A percentile compares a stretch with the other conserved stretches of the same genome.
Conservation (phyloP, 768 basidiomycete genomes). For the Kwoniella europaea region DNA sequence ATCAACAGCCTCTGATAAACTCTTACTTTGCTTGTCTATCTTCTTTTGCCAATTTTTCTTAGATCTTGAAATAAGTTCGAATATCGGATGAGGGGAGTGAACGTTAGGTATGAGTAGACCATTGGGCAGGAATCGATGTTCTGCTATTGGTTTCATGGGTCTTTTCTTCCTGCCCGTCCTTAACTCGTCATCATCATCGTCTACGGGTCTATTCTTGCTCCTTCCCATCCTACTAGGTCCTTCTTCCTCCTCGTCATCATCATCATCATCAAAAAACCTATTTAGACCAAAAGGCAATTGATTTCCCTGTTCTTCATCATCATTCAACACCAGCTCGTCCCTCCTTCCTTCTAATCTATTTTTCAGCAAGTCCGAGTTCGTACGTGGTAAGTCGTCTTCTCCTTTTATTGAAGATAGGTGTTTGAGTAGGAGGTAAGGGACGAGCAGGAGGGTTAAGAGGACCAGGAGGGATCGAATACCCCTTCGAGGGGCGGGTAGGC, state of each 20-base stretch:
- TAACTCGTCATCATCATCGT: background rate
- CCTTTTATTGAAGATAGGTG: conserved; percentile 11
- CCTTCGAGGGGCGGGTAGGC: conserved; percentile 10
- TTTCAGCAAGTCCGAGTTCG: background rate
- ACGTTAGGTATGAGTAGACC: conserved; percentile 42
- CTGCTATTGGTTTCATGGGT: conserved; percentile 7
- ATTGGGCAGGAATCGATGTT: conserved; percentile 37
- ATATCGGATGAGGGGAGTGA: conserved; percentile 50
- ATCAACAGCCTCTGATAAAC: conserved; percentile 46
- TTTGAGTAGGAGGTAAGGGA: conserved; percentile 26
- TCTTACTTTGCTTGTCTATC: conserved; percentile 36
- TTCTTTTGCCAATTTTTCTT: conserved; percentile 46
- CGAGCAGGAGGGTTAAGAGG: conserved; percentile 26
- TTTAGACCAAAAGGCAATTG: background rate
- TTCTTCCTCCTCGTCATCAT: background rate
- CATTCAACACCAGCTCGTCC: background rate
- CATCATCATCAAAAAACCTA: background rate
- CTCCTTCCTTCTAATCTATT: background rate
- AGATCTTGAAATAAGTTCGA: conserved; percentile 41
- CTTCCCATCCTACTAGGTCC: background rate
- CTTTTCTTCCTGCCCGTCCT: background rate
- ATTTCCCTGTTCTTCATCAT: background rate
- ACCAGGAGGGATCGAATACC: conserved; percentile 30
- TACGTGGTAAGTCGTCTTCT: background rate
- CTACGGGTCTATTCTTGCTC: background rate